These are phyloP conservation scores for Rhizopogon vulgaris DNA, from an alignment of 768 basidiomycete species.

Conservation along the genomic window DNA sequence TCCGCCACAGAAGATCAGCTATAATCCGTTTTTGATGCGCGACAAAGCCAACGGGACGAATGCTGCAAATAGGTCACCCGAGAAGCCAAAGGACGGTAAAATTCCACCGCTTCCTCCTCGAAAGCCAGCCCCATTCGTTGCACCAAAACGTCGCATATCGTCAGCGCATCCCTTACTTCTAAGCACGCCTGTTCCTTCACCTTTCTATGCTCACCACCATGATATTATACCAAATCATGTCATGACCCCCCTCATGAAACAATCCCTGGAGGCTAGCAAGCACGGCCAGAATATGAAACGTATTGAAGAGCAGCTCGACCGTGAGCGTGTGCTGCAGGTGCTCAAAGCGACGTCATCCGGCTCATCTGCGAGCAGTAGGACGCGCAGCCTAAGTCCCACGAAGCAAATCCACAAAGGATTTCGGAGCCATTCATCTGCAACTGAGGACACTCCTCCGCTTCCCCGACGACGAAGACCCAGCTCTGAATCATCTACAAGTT, in stretches of 20 bases:
- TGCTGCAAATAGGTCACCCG: not conserved
- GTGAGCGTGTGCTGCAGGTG: conserved; percentile 64
- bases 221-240: conserved; percentile 35
- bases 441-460: conserved; percentile 21
- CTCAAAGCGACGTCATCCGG: conserved; percentile 53
- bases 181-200: not conserved
- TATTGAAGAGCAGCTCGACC: conserved; percentile 61
- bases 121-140: conserved; percentile 24
- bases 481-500: conserved; percentile 25
- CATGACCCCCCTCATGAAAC: conserved; percentile 62
- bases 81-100: conserved; percentile 15
- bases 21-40: conserved; percentile 25
- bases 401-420: conserved; percentile 10
- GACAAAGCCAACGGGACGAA: conserved; percentile 12
- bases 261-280: conserved; percentile 69
- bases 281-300: conserved; percentile 65
- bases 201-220: conserved; percentile 14
- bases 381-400: conserved; percentile 26
- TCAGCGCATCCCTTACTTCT: conserved; percentile 2
- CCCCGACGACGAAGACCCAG: conserved; percentile 32
- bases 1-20: conserved; percentile 16
- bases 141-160: conserved; percentile 14
- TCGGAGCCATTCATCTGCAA: conserved; percentile 1
- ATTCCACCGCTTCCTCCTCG: conserved; percentile 28
- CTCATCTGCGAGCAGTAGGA: conserved; percentile 14